Evolutionary conservation across 495 filamentous ascomycete genomes (phyloP).

Genomic region (Podospora comata): DNA sequence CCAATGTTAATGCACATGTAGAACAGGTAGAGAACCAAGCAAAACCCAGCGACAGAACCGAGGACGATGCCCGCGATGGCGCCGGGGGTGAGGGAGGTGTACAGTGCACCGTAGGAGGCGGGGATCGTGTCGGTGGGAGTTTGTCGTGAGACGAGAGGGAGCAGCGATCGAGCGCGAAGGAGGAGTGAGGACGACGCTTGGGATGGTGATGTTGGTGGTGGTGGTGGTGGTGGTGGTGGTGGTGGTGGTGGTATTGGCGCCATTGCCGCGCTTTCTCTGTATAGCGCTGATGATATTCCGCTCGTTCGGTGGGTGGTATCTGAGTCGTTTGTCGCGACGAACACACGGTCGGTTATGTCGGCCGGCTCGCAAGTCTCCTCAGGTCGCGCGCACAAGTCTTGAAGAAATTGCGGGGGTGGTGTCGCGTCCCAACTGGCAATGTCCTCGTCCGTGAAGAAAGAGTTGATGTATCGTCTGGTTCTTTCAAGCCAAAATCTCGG

Average conservation of each 20-base stretch:
- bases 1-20: slow-evolving; percentile 63
- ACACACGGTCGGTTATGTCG: too few species aligned
- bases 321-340: too few species aligned
- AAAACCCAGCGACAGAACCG: slow-evolving; percentile 76
- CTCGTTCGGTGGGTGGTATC: too few species aligned
- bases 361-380: too few species aligned
- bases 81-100: slow-evolving; percentile 55
- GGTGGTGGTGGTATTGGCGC: slow-evolving; percentile 7
- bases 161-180: background rate
- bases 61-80: slow-evolving; percentile 81
- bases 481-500: background rate
- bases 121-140: slow-evolving; percentile 50
- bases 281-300: background rate
- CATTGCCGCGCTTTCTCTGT: background rate
- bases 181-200: background rate
- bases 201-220: slow-evolving; percentile 4
- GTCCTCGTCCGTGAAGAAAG: background rate
- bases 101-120: slow-evolving; percentile 55
- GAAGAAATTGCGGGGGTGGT: background rate
- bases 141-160: background rate
- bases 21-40: slow-evolving; percentile 71
- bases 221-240: slow-evolving; percentile 9
- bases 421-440: background rate
- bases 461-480: background rate
- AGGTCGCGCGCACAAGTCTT: too few species aligned